These are phyloP conservation scores for Plenodomus tracheiphilus DNA, from an alignment of 2,329 filamentous ascomycete genomes.

Conservation along the genomic window DNA sequence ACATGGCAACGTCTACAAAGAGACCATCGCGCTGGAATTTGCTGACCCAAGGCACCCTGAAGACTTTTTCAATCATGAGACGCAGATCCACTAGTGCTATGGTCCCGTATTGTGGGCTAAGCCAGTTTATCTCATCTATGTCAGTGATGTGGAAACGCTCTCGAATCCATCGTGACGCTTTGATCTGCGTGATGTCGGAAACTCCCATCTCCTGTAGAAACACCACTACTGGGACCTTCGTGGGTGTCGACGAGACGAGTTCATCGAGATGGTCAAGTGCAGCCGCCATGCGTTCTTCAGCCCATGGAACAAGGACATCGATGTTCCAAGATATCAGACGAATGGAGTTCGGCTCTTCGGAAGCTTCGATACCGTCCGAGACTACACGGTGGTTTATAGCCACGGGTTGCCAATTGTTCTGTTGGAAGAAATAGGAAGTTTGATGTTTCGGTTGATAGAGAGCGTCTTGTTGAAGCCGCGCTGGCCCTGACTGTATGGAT, in stretches of 20 bases:
- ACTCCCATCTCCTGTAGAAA: conserved; percentile 58
- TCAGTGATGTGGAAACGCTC: conserved; percentile 56
- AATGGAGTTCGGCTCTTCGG: conserved; percentile 11
- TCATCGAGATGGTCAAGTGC: conserved; percentile 47
- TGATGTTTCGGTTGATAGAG: conserved; percentile 22
- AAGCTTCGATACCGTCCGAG: background rate
- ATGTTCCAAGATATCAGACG: conserved; percentile 55
- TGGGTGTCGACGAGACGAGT: conserved; percentile 24
- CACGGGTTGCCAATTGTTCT: conserved; percentile 1
- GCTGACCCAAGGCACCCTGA: conserved; percentile 57
- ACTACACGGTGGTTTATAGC: background rate
- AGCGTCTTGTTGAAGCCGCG: conserved; percentile 13
- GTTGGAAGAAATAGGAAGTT: conserved; percentile 1
- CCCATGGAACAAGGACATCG: conserved; percentile 48
- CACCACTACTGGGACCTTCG: conserved; percentile 45
- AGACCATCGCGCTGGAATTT: conserved; percentile 58
- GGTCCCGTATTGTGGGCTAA: conserved; percentile 55
- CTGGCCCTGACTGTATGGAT: conserved; percentile 14
- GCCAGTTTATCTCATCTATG: conserved; percentile 50
- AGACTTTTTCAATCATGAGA: conserved; percentile 50
- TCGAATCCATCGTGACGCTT: conserved; percentile 52
- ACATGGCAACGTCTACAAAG: conserved; percentile 55
- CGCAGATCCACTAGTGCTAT: conserved; percentile 56
- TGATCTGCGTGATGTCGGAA: conserved; percentile 52
- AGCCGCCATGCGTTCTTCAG: conserved; percentile 46